Evolutionary conservation across 371 early-diverging fungal genomes (phyloP).

Genomic region (Capillidium heterosporum): DNA sequence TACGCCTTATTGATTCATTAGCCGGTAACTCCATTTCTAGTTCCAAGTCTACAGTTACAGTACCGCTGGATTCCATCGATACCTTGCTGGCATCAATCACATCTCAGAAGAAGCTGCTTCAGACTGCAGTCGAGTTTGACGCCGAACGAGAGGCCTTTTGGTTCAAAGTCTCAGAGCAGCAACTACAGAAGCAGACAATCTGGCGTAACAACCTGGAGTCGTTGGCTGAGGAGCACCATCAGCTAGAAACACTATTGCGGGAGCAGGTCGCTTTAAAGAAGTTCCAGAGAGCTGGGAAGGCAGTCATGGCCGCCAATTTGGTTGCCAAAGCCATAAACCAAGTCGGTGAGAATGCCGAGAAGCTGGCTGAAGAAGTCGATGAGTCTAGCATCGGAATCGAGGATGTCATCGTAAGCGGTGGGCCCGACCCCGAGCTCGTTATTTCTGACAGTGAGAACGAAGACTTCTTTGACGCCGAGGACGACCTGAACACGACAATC

Average conservation of each 20-base stretch:
- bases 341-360: background rate
- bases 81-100: background rate
- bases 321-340: background rate
- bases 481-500: background rate
- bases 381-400: background rate
- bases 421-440: background rate
- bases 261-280: background rate
- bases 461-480: slow-evolving; percentile 47
- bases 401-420: background rate
- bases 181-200: slow-evolving; percentile 11
- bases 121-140: slow-evolving; percentile 1
- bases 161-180: slow-evolving; percentile 10
- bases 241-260: slow-evolving; percentile 7
- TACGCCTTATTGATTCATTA: background rate
- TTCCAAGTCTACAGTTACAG: background rate
- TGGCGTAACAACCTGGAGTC: slow-evolving; percentile 9
- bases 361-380: background rate
- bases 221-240: slow-evolving; percentile 11
- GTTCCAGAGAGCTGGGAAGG: background rate
- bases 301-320: background rate
- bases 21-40: no score
- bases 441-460: slow-evolving; percentile 17
- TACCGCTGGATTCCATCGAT: background rate
- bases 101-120: background rate
- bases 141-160: slow-evolving; percentile 16